Conservation (phyloP, 2,329 filamentous ascomycete genomes). For the Xylariaceae sp. region DNA sequence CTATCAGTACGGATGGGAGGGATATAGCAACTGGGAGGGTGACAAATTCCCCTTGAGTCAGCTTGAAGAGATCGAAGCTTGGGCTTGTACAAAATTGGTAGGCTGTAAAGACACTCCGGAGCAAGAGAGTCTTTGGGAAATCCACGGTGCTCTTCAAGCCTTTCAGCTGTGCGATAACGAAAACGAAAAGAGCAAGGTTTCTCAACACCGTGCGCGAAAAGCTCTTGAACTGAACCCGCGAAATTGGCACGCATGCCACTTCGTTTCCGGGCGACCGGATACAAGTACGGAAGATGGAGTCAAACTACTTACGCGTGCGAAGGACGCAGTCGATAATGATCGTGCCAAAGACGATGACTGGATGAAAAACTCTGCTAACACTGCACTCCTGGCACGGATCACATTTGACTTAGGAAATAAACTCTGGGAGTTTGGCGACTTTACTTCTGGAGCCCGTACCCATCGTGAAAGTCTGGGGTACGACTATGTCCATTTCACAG, state of each 20-base stretch:
- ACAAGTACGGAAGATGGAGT: conserved; percentile 36
- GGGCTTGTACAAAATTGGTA: conserved; percentile 30
- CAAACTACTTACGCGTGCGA: conserved; percentile 35
- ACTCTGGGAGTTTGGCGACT: conserved; percentile 38
- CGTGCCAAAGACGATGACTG: conserved; percentile 27
- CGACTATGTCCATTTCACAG: conserved; percentile 38
- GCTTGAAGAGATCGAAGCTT: conserved; percentile 35
- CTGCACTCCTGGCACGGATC: conserved; percentile 38
- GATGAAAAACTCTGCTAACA: conserved; percentile 33
- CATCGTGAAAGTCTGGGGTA: conserved; percentile 39
- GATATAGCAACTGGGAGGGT: conserved; percentile 29
- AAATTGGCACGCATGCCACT: conserved; percentile 42
- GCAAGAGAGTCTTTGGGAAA: conserved; percentile 39
- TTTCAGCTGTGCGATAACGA: conserved; percentile 37
- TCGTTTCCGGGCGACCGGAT: conserved; percentile 34
- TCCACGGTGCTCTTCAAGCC: conserved; percentile 37
- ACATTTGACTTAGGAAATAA: conserved; percentile 39
- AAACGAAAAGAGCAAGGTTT: conserved; percentile 31
- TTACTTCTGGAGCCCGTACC: conserved; percentile 30
- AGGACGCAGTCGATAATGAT: conserved; percentile 34
- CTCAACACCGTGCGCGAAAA: conserved; percentile 33
- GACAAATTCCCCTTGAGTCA: conserved; percentile 29
- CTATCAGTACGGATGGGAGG: conserved; percentile 23
- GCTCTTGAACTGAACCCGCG: conserved; percentile 38
- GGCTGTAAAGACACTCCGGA: conserved; percentile 29